Conservation (phyloP, 1,139 yeast genomes). For the Scheffersomyces illinoinensis region DNA sequence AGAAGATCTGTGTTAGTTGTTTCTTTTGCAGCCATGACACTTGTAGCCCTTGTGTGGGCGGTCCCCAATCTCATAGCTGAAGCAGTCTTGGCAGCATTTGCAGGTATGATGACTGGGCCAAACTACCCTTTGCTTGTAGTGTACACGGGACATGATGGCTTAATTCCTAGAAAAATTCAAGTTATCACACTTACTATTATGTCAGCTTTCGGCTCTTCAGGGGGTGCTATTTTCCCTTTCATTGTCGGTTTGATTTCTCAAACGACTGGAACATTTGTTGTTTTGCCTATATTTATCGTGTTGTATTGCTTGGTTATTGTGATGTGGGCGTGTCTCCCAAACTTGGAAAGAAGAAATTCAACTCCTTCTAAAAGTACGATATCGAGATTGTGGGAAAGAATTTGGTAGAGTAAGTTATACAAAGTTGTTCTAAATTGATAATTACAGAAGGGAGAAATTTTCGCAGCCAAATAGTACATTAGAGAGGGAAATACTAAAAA, state of each 20-base stretch:
- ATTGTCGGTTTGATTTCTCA: slow-evolving; percentile 52
- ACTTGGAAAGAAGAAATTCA: slow-evolving; percentile 10
- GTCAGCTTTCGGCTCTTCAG: slow-evolving; percentile 58
- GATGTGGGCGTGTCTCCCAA: slow-evolving; percentile 48
- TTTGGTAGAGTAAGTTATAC: slow-evolving; percentile 8
- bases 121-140: slow-evolving; percentile 53
- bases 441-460: background rate
- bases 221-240: slow-evolving; percentile 60
- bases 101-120: slow-evolving; percentile 53
- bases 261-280: slow-evolving; percentile 48
- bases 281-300: slow-evolving; percentile 48
- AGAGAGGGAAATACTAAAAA: background rate
- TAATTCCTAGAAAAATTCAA: slow-evolving; percentile 52
- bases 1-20: slow-evolving; percentile 43
- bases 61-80: slow-evolving; percentile 39
- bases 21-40: slow-evolving; percentile 28
- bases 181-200: slow-evolving; percentile 50
- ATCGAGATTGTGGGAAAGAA: slow-evolving; percentile 2
- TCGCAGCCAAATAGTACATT: background rate
- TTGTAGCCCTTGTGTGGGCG: slow-evolving; percentile 45
- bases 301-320: slow-evolving; percentile 35
- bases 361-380: background rate
- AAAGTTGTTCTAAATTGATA: background rate
- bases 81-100: slow-evolving; percentile 43
- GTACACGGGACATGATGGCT: slow-evolving; percentile 29